Conservation (phyloP, 176 grass and related monocot genomes). For the Rhynchospora tenuis region DNA sequence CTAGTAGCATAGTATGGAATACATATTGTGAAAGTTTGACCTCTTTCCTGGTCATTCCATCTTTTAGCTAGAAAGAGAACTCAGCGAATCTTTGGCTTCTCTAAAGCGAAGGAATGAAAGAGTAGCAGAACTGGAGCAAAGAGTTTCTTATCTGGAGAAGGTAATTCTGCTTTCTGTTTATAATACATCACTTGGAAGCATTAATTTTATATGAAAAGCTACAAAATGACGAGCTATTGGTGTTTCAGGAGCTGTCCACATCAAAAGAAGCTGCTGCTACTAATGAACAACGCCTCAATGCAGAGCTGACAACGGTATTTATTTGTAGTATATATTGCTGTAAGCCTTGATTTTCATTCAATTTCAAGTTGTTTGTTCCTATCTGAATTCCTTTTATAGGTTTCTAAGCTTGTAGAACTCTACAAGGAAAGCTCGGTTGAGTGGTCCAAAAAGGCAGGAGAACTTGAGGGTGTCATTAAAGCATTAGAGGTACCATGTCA, state of each 20-base stretch:
- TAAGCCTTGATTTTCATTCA: not conserved
- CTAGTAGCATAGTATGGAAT: not conserved
- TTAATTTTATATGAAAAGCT: not conserved
- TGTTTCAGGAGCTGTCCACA: conserved; percentile 64
- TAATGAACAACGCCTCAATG: conserved; percentile 57
- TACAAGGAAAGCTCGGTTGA: conserved; percentile 89
- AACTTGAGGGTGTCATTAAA: conserved; percentile 98
- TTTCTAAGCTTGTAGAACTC: conserved; percentile 78
- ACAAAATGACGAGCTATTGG: conserved; percentile 16
- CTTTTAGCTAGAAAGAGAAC: conserved; percentile 84
- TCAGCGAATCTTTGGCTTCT: conserved; percentile 54
- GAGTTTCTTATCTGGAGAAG: conserved; percentile 73
- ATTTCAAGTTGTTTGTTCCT: not conserved
- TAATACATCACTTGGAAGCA: not conserved
- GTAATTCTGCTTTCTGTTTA: conserved; percentile 33
- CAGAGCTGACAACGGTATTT: conserved; percentile 77
- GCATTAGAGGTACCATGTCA: conserved; percentile 70
- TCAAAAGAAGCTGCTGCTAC: conserved; percentile 68
- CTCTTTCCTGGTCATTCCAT: not conserved
- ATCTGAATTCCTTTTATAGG: conserved; percentile 38
- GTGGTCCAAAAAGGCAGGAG: conserved; percentile 85
- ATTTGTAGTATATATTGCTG: not conserved
- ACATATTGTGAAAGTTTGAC: conserved; percentile 9
- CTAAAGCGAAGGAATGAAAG: conserved; percentile 64
- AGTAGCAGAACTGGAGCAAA: conserved; percentile 61